A percentile compares a stretch with the other conserved stretches of the same genome.
Evolutionary conservation across 75 land plant genomes (phyloP).

Genomic region (Selaginella moellendorffii): DNA sequence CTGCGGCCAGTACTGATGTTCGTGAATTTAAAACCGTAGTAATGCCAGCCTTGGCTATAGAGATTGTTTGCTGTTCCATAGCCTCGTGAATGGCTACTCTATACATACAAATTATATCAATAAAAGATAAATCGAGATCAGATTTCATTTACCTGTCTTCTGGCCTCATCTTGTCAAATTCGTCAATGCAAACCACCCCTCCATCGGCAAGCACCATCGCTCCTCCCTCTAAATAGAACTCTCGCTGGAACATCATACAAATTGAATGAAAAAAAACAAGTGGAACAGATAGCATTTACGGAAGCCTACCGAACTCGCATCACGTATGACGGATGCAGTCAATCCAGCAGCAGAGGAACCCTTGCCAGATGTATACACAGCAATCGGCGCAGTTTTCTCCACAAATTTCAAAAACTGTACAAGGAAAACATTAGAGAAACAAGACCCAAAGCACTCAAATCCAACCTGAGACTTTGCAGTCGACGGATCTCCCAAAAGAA

Average conservation of each 20-base stretch:
- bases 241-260: slow-evolving; percentile 63
- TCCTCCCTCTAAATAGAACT: slow-evolving; percentile 97
- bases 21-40: slow-evolving; percentile 96
- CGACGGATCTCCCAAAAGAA: slow-evolving; percentile 93
- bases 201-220: slow-evolving; percentile 99
- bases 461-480: slow-evolving; percentile 97
- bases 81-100: slow-evolving; percentile 99
- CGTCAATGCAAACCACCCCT: slow-evolving; percentile 99
- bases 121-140: no score
- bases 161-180: slow-evolving; percentile 96
- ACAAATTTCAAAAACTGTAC: slow-evolving; percentile 92
- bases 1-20: slow-evolving; percentile 97
- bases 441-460: not conserved
- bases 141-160: slow-evolving; percentile 98
- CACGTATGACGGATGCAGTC: slow-evolving; percentile 93
- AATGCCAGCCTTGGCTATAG: slow-evolving; percentile 98
- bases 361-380: slow-evolving; percentile 98
- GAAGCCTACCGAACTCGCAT: slow-evolving; percentile 59
- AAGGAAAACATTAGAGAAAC: not conserved
- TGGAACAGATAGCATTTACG: not conserved
- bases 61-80: slow-evolving; percentile 98
- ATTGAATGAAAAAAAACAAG: not conserved
- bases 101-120: slow-evolving; percentile 3
- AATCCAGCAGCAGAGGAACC: slow-evolving; percentile 99
- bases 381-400: slow-evolving; percentile 96